A percentile compares a stretch with the other conserved stretches of the same genome.
phyloP scores from a whole-genome alignment of 1,284 basidiomycete genomes.

The Tilletia walkeri region DNA sequence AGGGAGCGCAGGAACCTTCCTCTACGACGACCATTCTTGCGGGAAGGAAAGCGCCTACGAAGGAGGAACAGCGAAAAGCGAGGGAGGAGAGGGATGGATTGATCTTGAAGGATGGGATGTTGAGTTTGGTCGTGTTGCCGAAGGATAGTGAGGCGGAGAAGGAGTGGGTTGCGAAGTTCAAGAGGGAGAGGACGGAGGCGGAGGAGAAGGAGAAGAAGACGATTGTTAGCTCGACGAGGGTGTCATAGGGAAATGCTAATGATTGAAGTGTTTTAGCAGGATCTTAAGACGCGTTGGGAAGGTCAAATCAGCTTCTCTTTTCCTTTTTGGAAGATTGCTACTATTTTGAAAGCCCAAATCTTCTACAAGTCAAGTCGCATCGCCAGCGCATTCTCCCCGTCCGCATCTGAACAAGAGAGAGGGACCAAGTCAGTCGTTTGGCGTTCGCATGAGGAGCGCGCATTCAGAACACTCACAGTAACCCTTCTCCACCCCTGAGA shows the following conservation, averaged over 20 bases:
- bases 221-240: constrained; percentile 3
- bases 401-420: constrained; percentile 37
- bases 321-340: too few species aligned
- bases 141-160: constrained; percentile 76
- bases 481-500: constrained; percentile 49
- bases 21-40: constrained; percentile 41
- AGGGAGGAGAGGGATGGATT: constrained; percentile 72
- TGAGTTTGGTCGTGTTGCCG: constrained; percentile 80
- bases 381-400: constrained; percentile 52
- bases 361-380: constrained; percentile 47
- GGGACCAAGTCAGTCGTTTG: background rate
- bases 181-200: constrained; percentile 58
- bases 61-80: constrained; percentile 51
- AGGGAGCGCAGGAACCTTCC: constrained; percentile 59
- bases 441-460: background rate
- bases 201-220: constrained; percentile 12
- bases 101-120: constrained; percentile 78
- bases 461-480: constrained; percentile 35
- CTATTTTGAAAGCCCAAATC: too few species aligned
- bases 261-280: background rate
- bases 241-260: background rate
- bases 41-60: constrained; percentile 19
- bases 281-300: too few species aligned
- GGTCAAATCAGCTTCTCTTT: too few species aligned
- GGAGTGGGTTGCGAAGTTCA: constrained; percentile 83